These are phyloP conservation scores for Acrodontium crateriforme DNA, from an alignment of 2,329 filamentous ascomycete genomes.

Conservation along the genomic window DNA sequence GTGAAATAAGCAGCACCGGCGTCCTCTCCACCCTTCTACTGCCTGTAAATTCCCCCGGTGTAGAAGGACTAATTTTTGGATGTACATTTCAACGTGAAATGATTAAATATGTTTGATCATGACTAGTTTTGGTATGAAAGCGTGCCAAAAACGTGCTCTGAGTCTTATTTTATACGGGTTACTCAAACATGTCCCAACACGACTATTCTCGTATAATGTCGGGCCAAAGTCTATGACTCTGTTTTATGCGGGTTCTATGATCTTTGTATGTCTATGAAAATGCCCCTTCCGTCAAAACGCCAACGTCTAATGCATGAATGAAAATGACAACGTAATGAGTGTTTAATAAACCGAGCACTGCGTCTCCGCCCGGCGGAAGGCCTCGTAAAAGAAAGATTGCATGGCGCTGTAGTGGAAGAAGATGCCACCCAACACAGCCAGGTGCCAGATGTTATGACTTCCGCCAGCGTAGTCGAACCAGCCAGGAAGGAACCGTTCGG, in stretches of 20 bases:
- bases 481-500: conserved; percentile 84
- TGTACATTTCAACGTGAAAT: too few relatives aligned
- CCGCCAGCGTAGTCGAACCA: conserved; percentile 91
- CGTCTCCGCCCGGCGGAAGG: conserved; percentile 23
- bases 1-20: conserved; percentile 40
- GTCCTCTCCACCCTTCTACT: conserved; percentile 39
- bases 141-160: too few relatives aligned
- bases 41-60: conserved; percentile 24
- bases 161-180: too few relatives aligned
- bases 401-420: conserved; percentile 95
- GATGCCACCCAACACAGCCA: conserved; percentile 87
- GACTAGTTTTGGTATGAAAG: too few relatives aligned
- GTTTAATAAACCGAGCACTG: conserved; percentile 18
- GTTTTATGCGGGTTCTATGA: too few relatives aligned
- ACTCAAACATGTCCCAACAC: too few relatives aligned
- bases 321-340: background rate
- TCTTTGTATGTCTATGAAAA: too few relatives aligned
- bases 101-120: too few relatives aligned
- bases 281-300: too few relatives aligned
- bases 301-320: too few relatives aligned
- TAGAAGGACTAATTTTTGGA: conserved; percentile 35
- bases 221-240: too few relatives aligned
- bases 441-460: conserved; percentile 95
- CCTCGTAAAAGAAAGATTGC: conserved; percentile 74
- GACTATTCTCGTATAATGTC: too few relatives aligned